Conservation (phyloP, 2,329 filamentous ascomycete species). For the Ceratocystis alfenasii region DNA sequence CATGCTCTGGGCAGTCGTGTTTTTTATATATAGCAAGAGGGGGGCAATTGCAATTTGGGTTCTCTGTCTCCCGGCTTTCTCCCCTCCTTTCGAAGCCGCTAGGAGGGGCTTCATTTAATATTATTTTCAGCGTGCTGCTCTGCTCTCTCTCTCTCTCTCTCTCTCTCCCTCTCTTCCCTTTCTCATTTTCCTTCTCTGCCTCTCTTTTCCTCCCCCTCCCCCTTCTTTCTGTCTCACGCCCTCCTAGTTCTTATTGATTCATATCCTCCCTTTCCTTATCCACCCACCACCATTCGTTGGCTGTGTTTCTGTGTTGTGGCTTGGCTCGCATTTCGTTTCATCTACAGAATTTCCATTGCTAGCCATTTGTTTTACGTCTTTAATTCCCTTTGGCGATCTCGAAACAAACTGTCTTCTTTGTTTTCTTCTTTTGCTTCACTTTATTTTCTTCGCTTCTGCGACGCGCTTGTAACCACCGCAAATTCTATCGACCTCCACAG, state of each 20-base stretch:
- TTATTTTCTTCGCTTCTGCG: constrained; percentile 18
- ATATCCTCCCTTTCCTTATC: not conserved
- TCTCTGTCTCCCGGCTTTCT: not conserved
- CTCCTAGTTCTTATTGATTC: not conserved
- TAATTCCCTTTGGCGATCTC: constrained; percentile 10
- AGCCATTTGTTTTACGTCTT: not conserved
- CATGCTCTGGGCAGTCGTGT: not conserved
- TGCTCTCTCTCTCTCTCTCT: not conserved
- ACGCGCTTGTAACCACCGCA: constrained; percentile 13
- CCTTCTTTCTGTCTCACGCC: not conserved
- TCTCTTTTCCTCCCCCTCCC: not conserved
- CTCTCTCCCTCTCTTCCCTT: not conserved
- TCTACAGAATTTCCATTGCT: constrained; percentile 13
- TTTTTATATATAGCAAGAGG: not conserved
- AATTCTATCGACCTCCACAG: not conserved
- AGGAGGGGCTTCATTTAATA: not conserved
- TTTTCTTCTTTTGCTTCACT: constrained; percentile 4
- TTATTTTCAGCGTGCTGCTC: constrained; percentile 4
- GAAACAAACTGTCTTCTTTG: constrained; percentile 13
- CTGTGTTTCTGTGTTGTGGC: not conserved
- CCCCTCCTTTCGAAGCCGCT: not conserved
- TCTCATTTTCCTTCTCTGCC: no score
- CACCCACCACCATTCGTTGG: not conserved
- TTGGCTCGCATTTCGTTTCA: constrained; percentile 14
- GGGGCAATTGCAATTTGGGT: not conserved